Evolutionary conservation across 192 early-diverging fungal genomes (phyloP).

Genomic region (Rhizophagus clarus): DNA sequence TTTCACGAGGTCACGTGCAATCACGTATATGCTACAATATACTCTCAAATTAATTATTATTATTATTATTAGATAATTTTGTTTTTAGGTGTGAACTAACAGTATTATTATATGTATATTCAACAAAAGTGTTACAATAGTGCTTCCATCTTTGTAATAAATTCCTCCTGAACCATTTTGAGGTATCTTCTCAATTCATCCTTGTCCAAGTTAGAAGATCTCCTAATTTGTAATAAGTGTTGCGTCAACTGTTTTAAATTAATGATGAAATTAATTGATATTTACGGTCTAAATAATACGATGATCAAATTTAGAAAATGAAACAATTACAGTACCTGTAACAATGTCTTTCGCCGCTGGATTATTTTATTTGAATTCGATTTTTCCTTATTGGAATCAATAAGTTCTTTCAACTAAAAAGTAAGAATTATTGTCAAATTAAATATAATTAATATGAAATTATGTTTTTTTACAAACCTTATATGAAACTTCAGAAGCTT

Average conservation of each 20-base stretch:
- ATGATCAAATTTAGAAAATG: background rate
- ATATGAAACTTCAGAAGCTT: conserved; percentile 41
- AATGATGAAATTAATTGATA: background rate
- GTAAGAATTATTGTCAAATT: background rate
- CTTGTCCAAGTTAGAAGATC: conserved; percentile 32
- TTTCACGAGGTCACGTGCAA: too few species aligned
- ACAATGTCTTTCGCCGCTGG: conserved; percentile 1
- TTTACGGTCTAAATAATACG: background rate
- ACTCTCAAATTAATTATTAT: too few species aligned
- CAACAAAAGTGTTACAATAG: background rate
- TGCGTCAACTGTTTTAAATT: conserved; percentile 17
- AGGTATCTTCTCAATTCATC: conserved; percentile 35
- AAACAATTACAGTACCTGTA: conserved; percentile 10
- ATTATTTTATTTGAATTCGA: conserved; percentile 35
- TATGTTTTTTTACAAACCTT: conserved; percentile 5
- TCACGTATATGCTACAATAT: too few species aligned
- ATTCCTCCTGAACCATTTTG: conserved; percentile 41
- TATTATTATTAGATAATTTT: too few species aligned
- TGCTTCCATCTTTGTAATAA: conserved; percentile 34
- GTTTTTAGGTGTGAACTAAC: too few species aligned
- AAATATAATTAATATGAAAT: background rate
- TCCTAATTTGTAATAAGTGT: conserved; percentile 20
- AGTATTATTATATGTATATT: too few species aligned
- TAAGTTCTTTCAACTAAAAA: conserved; percentile 22
- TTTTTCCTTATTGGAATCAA: conserved; percentile 25